Evolutionary conservation across 2,329 filamentous ascomycete genomes (phyloP), one percentile per base, ranked within the genome.

Genomic region (Fusarium zealandicum): DNA sequence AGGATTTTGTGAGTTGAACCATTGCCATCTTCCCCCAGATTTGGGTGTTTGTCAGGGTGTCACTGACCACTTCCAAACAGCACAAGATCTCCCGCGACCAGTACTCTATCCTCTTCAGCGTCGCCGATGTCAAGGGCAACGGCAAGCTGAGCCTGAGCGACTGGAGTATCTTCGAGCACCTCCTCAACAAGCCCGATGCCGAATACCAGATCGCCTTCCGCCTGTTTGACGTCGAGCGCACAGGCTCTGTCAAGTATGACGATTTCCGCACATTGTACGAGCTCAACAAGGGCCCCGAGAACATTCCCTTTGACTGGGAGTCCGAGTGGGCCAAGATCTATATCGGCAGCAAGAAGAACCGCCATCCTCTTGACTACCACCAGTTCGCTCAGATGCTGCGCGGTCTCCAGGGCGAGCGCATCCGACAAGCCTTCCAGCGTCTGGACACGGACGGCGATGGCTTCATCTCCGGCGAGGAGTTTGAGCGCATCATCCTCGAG

Each of bases 131-230:
- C 67, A 85, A 85, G 63, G 83, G 81, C 64, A 80, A 80, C 37
- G 93, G 93, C 60, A 87, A 84, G 66, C 81, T 99, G 65, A 90
- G 79, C 66, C 78, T 98, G 48, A 80, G 86, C 55, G 95, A 99
- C 78, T 99, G 93, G 92, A 87, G 84, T 39, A 89, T 90, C 61
- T 99, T 98, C 76, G 91, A 97, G 78, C 96, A 96, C 79, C 84
- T 99, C 60, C 87, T 99, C 54, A 82, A 83, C 65, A 98, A 97
- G 78, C 90, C 95, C 58, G 95, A 98, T 71, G 95, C 95, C 73
- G 95, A 99, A 78, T 99, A 99, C 78, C 93, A 98, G 76, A 96
- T 99, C 68, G 93, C 95, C 13, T 99, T 98, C 79, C 90, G 95
- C 68, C 84, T 99, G 49, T 99, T 99, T 76, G 93, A 98, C 71